Percentiles rank a stretch among this genome's conserved stretches.
These are phyloP conservation scores for Chaetomium tenue DNA, from an alignment of 495 filamentous ascomycete species.

Conservation along the genomic window DNA sequence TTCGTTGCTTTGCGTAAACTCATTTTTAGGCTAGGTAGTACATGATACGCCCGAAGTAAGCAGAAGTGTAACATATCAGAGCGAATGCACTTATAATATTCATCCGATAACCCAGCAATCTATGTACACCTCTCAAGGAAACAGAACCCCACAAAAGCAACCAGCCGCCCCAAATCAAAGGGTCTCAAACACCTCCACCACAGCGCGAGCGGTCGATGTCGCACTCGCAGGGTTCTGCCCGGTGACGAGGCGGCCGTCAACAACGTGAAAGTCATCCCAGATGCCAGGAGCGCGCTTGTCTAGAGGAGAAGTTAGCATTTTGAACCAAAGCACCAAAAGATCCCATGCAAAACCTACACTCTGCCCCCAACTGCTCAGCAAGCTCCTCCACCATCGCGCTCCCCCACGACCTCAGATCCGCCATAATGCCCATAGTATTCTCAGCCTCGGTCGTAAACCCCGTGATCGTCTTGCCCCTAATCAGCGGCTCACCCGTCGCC, in stretches of 20 bases:
- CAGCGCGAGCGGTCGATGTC: not conserved
- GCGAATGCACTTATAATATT: not conserved
- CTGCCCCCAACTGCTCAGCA: not conserved
- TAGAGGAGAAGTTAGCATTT: not conserved
- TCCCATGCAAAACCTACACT: not conserved
- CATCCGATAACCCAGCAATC: not conserved
- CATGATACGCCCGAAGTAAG: too few species aligned
- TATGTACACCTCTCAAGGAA: not conserved
- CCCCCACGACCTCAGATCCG: not conserved
- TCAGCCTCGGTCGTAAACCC: conserved; percentile 5
- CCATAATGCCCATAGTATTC: not conserved
- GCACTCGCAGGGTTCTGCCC: conserved; percentile 1
- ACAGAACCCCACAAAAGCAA: not conserved
- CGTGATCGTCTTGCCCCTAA: not conserved
- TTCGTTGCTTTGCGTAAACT: too few species aligned
- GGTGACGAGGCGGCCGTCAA: not conserved
- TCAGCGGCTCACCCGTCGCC: not conserved
- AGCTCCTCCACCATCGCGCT: not conserved
- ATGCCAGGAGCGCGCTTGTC: conserved; percentile 4
- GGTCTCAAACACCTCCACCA: not conserved
- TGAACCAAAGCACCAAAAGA: not conserved
- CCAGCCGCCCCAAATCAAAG: not conserved
- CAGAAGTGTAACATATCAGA: too few species aligned
- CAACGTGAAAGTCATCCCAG: conserved; percentile 7
- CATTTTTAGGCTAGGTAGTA: too few species aligned